phyloP scores from a whole-genome alignment of 148 eudicot species.

The Chenopodium formosanum region DNA sequence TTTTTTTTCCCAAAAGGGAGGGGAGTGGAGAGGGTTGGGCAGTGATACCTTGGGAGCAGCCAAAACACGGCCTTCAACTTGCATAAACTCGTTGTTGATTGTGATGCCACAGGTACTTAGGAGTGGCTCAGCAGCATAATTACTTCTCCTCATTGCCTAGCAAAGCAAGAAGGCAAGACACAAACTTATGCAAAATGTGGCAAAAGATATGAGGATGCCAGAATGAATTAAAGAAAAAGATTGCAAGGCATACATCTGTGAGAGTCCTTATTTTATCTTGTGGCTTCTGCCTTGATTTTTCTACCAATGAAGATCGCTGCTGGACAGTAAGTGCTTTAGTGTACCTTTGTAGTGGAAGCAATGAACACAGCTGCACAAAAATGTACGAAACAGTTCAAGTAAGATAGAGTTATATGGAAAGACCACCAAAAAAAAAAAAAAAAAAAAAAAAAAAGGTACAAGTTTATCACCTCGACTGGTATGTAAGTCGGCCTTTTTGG shows the following conservation, averaged over 20 bases:
- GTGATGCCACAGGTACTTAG: constrained; percentile 19
- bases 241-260: constrained; percentile 13
- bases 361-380: constrained; percentile 22
- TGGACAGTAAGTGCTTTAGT: constrained; percentile 18
- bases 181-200: background rate
- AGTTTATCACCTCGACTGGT: constrained; percentile 56
- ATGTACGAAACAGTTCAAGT: background rate
- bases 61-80: constrained; percentile 21
- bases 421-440: no score
- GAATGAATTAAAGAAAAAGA: no score
- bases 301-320: constrained; percentile 20
- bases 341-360: constrained; percentile 28
- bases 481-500: constrained; percentile 63
- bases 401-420: background rate
- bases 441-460: background rate
- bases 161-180: background rate
- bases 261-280: constrained; percentile 24
- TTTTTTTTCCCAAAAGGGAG: background rate
- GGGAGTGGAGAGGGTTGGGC: background rate
- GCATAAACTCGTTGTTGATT: constrained; percentile 10
- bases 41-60: constrained; percentile 17
- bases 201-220: no score
- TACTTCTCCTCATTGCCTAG: constrained; percentile 11
- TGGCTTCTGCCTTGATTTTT: constrained; percentile 30
- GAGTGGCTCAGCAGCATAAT: constrained; percentile 23